These are phyloP conservation scores for Fusarium papillatum DNA, from an alignment of 2,329 filamentous ascomycete genomes.

Conservation along the genomic window DNA sequence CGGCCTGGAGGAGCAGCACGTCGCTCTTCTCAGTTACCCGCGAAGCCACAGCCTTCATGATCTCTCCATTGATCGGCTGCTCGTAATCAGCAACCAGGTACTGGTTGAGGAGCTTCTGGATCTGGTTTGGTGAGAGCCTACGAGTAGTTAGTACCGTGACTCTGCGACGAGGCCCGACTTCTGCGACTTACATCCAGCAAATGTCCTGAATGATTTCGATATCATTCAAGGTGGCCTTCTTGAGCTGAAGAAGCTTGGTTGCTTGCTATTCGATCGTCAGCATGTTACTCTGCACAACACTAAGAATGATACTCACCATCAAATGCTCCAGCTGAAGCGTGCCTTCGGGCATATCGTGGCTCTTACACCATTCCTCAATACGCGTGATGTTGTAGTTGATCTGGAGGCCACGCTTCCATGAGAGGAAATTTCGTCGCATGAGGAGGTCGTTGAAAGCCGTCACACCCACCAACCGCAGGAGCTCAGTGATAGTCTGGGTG, in stretches of 20 bases:
- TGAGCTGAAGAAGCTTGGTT: conserved; percentile 96
- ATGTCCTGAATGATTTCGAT: conserved; percentile 99
- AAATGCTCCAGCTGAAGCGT: conserved; percentile 97
- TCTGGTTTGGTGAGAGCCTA: conserved; percentile 97
- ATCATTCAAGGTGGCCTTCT: conserved; percentile 98
- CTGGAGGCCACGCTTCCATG: conserved; percentile 98
- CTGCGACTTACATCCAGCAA: conserved; percentile 92
- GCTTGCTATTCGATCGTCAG: conserved; percentile 77
- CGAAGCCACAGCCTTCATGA: conserved; percentile 99
- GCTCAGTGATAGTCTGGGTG: conserved; percentile 93
- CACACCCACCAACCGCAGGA: conserved; percentile 92
- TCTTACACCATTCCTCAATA: conserved; percentile 99
- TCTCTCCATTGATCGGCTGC: conserved; percentile 99
- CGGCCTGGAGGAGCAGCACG: conserved; percentile 90
- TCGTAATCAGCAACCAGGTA: conserved; percentile 99
- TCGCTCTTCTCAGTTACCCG: conserved; percentile 99
- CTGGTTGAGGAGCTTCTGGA: conserved; percentile 98
- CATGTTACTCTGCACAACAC: not conserved
- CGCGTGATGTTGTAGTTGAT: conserved; percentile 99
- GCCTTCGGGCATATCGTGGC: conserved; percentile 98
- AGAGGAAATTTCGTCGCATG: conserved; percentile 98
- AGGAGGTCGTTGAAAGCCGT: conserved; percentile 98
- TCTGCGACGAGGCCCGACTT: too few species aligned
- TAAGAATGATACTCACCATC: conserved; percentile 74
- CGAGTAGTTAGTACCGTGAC: conserved; percentile 24